Percentiles rank a stretch among this genome's conserved stretches.
These are phyloP conservation scores for Rutidosis leptorrhynchoides DNA, from an alignment of 129 eudicot species.

Conservation along the genomic window DNA sequence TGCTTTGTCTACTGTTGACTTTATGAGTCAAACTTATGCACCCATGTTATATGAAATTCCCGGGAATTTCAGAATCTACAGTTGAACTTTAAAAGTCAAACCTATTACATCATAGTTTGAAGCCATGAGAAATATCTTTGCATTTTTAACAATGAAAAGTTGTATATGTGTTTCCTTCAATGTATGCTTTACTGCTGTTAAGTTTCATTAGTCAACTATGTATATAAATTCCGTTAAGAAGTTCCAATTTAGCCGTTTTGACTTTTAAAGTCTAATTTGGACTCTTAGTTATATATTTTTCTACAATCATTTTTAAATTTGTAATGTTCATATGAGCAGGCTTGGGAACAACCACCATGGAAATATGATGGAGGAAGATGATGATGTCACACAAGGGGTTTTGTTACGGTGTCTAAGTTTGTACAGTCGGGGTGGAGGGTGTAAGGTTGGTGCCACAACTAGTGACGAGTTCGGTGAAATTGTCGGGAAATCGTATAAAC, in stretches of 20 bases:
- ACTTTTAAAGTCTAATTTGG: constrained; percentile 5
- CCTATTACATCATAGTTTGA: background rate
- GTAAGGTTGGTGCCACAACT: constrained; percentile 83
- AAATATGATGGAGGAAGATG: constrained; percentile 46
- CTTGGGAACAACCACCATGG: constrained; percentile 32
- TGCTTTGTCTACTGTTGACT: background rate
- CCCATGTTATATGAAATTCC: background rate
- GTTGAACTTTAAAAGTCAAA: background rate
- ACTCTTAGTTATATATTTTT: constrained; percentile 4
- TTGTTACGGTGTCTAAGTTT: constrained; percentile 69
- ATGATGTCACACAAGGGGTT: constrained; percentile 49
- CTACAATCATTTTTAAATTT: constrained; percentile 5
- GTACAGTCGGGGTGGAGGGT: constrained; percentile 77
- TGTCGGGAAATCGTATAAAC: constrained; percentile 44
- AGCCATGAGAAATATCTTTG: background rate
- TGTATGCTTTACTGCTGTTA: background rate
- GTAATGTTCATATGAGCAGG: constrained; percentile 21
- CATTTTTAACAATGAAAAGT: background rate
- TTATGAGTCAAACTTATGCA: background rate
- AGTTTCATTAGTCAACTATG: no score
- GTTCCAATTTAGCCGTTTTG: background rate
- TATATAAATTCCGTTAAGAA: background rate
- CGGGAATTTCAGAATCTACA: background rate
- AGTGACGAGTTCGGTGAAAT: constrained; percentile 61
- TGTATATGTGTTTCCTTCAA: background rate